A percentile compares a stretch with the other conserved stretches of the same genome.
These are phyloP conservation scores for Malassezia restricta DNA, from an alignment of 1,284 basidiomycete genomes.

Conservation along the genomic window DNA sequence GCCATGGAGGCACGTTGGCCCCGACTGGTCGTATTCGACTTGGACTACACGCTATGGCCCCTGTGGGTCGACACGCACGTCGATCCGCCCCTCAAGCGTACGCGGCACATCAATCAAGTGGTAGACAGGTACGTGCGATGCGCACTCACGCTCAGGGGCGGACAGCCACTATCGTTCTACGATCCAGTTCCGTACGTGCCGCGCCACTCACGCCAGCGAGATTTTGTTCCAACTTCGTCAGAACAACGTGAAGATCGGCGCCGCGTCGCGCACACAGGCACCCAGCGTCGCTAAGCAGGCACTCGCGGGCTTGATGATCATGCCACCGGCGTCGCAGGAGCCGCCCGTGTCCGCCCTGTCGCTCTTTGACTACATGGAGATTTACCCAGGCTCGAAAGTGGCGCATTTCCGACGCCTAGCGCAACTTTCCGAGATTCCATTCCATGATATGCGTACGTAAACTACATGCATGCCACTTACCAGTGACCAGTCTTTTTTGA, in stretches of 20 bases:
- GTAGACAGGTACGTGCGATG: slow-evolving; percentile 20
- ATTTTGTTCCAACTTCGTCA: slow-evolving; percentile 29
- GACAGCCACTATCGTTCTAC: slow-evolving; percentile 28
- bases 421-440: slow-evolving; percentile 25
- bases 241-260: slow-evolving; percentile 21
- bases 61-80: slow-evolving; percentile 41
- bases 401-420: slow-evolving; percentile 32
- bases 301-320: slow-evolving; percentile 27
- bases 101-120: slow-evolving; percentile 25
- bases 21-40: slow-evolving; percentile 33
- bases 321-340: neutral
- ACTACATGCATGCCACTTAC: neutral
- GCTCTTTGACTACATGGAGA: slow-evolving; percentile 36
- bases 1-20: slow-evolving; percentile 15
- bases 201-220: neutral
- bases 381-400: slow-evolving; percentile 42
- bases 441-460: slow-evolving; percentile 30
- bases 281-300: slow-evolving; percentile 35
- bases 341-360: neutral
- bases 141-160: neutral
- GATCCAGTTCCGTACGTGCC: slow-evolving; percentile 28
- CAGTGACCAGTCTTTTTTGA: slow-evolving; percentile 32
- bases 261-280: slow-evolving; percentile 33
- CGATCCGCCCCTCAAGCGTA: slow-evolving; percentile 24
- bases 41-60: slow-evolving; percentile 44